phyloP scores from a whole-genome alignment of 805 yeast species.

The Nakazawaea wickerhamii region DNA sequence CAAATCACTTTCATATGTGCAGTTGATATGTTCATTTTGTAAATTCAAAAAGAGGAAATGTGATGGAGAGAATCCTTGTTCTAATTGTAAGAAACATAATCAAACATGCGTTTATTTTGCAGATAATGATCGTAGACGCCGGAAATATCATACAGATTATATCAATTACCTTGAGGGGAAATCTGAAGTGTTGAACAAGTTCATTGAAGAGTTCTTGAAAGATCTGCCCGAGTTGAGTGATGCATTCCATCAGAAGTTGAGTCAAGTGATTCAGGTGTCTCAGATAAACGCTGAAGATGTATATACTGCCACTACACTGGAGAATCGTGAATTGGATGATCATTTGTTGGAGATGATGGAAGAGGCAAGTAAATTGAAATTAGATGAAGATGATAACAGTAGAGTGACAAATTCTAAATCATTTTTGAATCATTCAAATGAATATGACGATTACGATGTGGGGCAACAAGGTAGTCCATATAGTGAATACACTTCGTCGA shows the following conservation, averaged over 20 bases:
- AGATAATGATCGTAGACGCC: conserved; percentile 24
- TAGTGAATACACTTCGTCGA: conserved; percentile 7
- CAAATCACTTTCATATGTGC: conserved; percentile 8
- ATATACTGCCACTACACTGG: background rate
- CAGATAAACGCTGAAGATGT: conserved; percentile 23
- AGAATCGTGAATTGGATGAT: conserved; percentile 3
- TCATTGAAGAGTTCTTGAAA: conserved; percentile 19
- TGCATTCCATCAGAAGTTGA: conserved; percentile 19
- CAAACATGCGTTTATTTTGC: conserved; percentile 19
- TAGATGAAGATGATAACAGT: conserved; percentile 11
- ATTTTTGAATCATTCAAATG: conserved; percentile 4
- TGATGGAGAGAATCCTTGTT: conserved; percentile 23
- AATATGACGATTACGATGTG: conserved; percentile 3
- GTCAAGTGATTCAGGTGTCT: conserved; percentile 20
- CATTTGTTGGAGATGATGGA: conserved; percentile 5
- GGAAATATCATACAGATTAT: conserved; percentile 30
- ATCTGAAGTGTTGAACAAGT: conserved; percentile 18
- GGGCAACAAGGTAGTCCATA: conserved; percentile 2
- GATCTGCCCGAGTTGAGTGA: conserved; percentile 18
- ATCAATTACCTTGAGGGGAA: conserved; percentile 24
- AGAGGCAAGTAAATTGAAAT: conserved; percentile 4
- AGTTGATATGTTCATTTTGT: conserved; percentile 16
- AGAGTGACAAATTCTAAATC: conserved; percentile 2
- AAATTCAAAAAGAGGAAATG: conserved; percentile 18
- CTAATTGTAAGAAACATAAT: conserved; percentile 17